Conservation (phyloP, 176 grass and related monocot genomes). For the maize (Zea mays) region Zm-B73-REFERENCE-NAM-5.0 NC_050100.1:76663501-76664000, state of each 20-base stretch:
- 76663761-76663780: no score
- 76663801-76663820: no score
- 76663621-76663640: conserved; percentile 65
- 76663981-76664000: no score
- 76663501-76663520: no score
- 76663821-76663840: neutral
- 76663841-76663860: conserved; percentile 59
- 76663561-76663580: conserved; percentile 12
- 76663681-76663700: conserved; percentile 18
- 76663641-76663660: conserved; percentile 47
- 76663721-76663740: conserved; percentile 59
- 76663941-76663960: conserved; percentile 72
- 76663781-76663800: no score
- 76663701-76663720: conserved; percentile 41
- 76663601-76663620: conserved; percentile 57
- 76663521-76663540: no score
- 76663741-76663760: conserved; percentile 47
- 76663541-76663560: no score
- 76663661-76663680: conserved; percentile 33
- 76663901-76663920: conserved; percentile 84
- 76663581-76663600: conserved; percentile 62
- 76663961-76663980: no score
- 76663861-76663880: conserved; percentile 69
- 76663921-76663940: conserved; percentile 90
- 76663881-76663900: conserved; percentile 74